Percentiles rank a stretch among this genome's conserved stretches.
phyloP scores from a whole-genome alignment of 257 asterid species.

The Lycium ferocissimum region DNA sequence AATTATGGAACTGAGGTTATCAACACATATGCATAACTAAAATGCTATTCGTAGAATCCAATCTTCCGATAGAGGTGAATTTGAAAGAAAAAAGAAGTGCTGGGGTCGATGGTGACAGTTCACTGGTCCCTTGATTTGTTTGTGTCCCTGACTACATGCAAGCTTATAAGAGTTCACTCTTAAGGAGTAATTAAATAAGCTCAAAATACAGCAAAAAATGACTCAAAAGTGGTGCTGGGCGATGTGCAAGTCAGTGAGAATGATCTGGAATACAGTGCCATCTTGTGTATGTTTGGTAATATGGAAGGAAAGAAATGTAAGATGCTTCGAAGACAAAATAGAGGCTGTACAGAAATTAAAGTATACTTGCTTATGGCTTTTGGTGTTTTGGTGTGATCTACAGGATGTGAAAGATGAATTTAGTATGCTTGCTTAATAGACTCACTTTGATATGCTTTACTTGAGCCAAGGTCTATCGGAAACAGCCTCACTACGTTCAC shows the following conservation, averaged over 20 bases:
- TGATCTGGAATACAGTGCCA: neutral
- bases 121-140: conserved; percentile 17
- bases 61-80: conserved; percentile 3
- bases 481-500: too few species aligned
- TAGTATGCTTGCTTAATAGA: neutral
- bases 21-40: neutral
- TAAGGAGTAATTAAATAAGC: neutral
- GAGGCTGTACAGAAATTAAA: neutral
- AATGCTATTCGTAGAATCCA: neutral
- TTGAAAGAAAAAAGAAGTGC: neutral
- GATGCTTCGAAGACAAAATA: neutral
- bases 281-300: neutral
- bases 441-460: neutral
- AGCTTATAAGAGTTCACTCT: neutral
- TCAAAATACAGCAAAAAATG: neutral
- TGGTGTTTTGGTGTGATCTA: neutral
- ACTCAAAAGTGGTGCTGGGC: neutral
- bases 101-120: neutral
- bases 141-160: neutral
- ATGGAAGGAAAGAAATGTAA: neutral
- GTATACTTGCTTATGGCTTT: neutral
- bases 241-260: conserved; percentile 11
- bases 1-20: neutral
- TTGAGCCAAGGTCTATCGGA: too few species aligned
- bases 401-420: neutral